Evolutionary conservation across 2,329 filamentous ascomycete species (phyloP).

Genomic region (Penicillium sp.): DNA sequence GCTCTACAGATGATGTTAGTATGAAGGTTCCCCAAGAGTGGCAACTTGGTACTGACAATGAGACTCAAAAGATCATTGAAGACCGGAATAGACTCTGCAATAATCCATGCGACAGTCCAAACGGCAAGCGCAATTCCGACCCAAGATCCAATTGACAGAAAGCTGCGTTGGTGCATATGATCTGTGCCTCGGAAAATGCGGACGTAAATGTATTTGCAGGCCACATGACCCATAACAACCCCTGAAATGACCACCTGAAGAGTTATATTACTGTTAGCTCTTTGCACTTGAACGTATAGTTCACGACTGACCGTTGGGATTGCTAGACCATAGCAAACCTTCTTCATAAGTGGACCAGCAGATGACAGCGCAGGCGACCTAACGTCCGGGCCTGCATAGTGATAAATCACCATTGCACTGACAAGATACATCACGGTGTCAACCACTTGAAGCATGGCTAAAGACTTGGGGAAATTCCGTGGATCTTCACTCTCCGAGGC

Average conservation of each 20-base stretch:
- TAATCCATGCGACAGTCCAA: constrained; percentile 65
- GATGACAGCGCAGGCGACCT: constrained; percentile 67
- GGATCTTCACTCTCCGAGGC: constrained; percentile 65
- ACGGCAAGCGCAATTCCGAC: constrained; percentile 54
- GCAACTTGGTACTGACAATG: constrained; percentile 39
- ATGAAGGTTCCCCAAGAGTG: background rate
- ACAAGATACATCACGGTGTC: constrained; percentile 65
- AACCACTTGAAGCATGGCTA: constrained; percentile 61
- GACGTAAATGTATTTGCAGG: constrained; percentile 65
- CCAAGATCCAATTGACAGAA: constrained; percentile 59
- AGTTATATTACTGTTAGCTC: background rate
- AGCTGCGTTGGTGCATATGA: constrained; percentile 52
- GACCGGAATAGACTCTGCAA: constrained; percentile 69
- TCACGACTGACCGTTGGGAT: constrained; percentile 56
- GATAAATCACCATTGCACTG: constrained; percentile 69
- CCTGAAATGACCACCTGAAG: constrained; percentile 59
- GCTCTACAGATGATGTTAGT: constrained; percentile 29
- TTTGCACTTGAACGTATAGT: background rate
- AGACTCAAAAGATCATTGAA: constrained; percentile 68
- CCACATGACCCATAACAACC: constrained; percentile 68
- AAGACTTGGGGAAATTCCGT: constrained; percentile 61
- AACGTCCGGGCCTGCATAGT: constrained; percentile 64
- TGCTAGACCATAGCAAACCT: constrained; percentile 68
- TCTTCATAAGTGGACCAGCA: constrained; percentile 57
- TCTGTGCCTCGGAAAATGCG: constrained; percentile 63